Conservation (phyloP, 1,284 basidiomycete species). For the Ganoderma lucidum region DNA sequence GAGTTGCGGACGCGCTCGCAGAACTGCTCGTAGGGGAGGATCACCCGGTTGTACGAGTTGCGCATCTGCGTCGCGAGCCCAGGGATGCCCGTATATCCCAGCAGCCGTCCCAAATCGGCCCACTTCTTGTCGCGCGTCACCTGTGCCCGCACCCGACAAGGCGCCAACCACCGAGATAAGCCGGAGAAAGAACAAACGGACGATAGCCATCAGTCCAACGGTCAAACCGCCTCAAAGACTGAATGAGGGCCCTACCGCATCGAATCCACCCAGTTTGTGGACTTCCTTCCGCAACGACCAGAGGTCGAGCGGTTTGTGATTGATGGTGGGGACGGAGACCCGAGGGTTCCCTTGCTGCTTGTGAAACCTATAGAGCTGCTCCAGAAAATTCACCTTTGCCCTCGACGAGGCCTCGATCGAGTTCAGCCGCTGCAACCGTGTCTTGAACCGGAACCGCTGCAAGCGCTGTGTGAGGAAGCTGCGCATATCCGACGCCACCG, state of each 20-base stretch:
- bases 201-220: conserved; percentile 17
- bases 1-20: conserved; percentile 78
- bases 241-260: conserved; percentile 60
- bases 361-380: conserved; percentile 94
- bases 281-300: conserved; percentile 95
- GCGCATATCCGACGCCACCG: conserved; percentile 30
- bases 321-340: conserved; percentile 91
- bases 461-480: conserved; percentile 37
- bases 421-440: conserved; percentile 93
- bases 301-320: conserved; percentile 91
- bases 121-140: conserved; percentile 85
- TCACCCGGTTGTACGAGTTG: conserved; percentile 89
- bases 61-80: conserved; percentile 89
- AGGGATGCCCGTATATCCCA: conserved; percentile 86
- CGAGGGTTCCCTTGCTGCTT: conserved; percentile 89
- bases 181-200: conserved; percentile 8
- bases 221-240: conserved; percentile 6
- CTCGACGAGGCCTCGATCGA: conserved; percentile 97
- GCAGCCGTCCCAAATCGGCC: conserved; percentile 82
- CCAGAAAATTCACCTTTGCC: conserved; percentile 96
- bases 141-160: conserved; percentile 48
- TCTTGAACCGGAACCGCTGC: conserved; percentile 93
- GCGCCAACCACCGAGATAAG: conserved; percentile 26
- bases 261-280: conserved; percentile 86
- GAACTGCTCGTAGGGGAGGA: conserved; percentile 95